A percentile compares a stretch with the other conserved stretches of the same genome.
These are phyloP conservation scores for Populus hybrid DNA, from an alignment of 441 rosid genomes.

Conservation along the genomic window DNA sequence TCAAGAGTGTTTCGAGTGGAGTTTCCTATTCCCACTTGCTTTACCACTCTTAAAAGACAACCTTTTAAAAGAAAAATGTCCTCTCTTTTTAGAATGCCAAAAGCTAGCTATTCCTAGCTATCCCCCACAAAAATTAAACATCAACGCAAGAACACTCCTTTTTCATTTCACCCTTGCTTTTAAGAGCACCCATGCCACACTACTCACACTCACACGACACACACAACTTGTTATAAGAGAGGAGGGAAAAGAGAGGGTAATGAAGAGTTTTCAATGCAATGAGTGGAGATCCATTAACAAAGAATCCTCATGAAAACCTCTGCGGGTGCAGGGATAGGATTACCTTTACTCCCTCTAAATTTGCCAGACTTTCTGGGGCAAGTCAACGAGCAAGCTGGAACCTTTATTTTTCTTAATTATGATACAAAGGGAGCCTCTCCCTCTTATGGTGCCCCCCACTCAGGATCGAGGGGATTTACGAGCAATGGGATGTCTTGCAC, in stretches of 20 bases:
- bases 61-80: conserved; percentile 29
- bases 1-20: conserved; percentile 33
- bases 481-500: conserved; percentile 21
- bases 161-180: conserved; percentile 28
- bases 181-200: conserved; percentile 30
- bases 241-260: not conserved
- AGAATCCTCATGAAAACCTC: conserved; percentile 26
- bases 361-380: conserved; percentile 54
- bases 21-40: conserved; percentile 36
- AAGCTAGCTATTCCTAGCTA: conserved; percentile 40
- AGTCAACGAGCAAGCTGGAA: conserved; percentile 61
- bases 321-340: conserved; percentile 40
- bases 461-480: conserved; percentile 12
- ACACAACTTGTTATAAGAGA: not conserved
- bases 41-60: conserved; percentile 33
- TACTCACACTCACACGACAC: not conserved
- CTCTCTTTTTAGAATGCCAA: conserved; percentile 40
- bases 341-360: conserved; percentile 39
- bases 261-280: conserved; percentile 5
- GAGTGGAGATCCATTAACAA: conserved; percentile 42
- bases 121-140: conserved; percentile 55
- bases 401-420: conserved; percentile 10
- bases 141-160: conserved; percentile 34
- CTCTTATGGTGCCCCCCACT: conserved; percentile 43
- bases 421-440: conserved; percentile 10